Evolutionary conservation across 139 green algal species (phyloP), one percentile per base, ranked within the genome.

Genomic region (Yamagishiella unicocca): DNA sequence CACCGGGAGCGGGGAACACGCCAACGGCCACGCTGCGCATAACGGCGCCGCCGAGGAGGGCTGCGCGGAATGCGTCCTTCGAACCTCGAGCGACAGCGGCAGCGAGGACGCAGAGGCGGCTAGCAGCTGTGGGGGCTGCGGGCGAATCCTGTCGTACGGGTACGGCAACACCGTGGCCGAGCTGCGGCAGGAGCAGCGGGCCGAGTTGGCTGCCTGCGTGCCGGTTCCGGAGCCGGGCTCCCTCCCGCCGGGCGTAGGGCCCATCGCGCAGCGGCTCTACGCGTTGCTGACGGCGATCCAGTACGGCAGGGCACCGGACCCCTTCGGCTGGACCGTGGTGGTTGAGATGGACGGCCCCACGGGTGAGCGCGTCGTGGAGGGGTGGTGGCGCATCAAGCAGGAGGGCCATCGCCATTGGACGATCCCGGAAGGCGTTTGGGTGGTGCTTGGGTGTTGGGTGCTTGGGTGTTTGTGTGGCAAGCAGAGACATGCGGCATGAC

Each of bases 271-370:
- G 85, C 86, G 96, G 88, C 87, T 99, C 64, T 99, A 99, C 85
- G 86, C 92, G 45, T 79, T 93, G 50, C 93, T 99, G 40, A 99
- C 97, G n/a, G 87, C 85, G 9, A 78, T 99, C 22, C 96, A 99
- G 90, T 93, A 93, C 64, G 94, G 96, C 79, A 79, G 86, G 76
- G 54, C 64, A 1, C 55, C 84, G 19, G 96, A 99, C 68, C 77
- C 83, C 2, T 96, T 96, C 83, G 95, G 96, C 45, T 99, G 96
- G 96, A 92, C 25, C 55, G 37, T 58, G 55, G 37, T 42, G 55
- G 77, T 84, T 37, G 77, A 84, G 12, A 73, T 84, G 77, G 4
- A 38, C 7, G 77, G 77, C 1, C 77, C 77, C 55, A 84, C 77
- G 27, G 77, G 77, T 84, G 27, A 29, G 76, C 6, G 46, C 3